Percentiles rank a stretch among this genome's conserved stretches.
phyloP scores from a whole-genome alignment of 2,329 filamentous ascomycete genomes.

The Annulohypoxylon truncatum region DNA sequence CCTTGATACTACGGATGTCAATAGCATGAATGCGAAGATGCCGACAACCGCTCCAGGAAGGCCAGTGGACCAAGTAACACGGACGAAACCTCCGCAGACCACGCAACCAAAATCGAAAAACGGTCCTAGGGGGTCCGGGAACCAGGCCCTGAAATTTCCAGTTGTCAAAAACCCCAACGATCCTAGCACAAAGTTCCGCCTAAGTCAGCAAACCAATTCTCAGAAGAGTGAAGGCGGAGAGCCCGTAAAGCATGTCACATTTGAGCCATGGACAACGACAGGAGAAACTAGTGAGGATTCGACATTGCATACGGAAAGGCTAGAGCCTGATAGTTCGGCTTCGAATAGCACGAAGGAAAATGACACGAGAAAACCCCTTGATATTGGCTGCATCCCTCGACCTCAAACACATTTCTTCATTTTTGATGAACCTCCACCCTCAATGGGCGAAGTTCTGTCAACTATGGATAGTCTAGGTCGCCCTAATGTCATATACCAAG shows the following conservation, averaged over 20 bases:
- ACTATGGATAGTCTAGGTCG: conserved; percentile 69
- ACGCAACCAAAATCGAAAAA: conserved; percentile 34
- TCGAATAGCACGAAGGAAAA: conserved; percentile 29
- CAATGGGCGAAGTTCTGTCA: conserved; percentile 58
- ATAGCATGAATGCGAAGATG: conserved; percentile 7
- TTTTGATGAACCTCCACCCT: conserved; percentile 51
- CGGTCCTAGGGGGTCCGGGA: conserved; percentile 56
- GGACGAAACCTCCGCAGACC: conserved; percentile 40
- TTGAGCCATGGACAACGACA: conserved; percentile 43
- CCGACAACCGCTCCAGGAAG: not conserved
- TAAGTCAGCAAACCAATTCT: conserved; percentile 73
- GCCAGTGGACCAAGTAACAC: conserved; percentile 9
- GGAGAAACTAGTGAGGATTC: conserved; percentile 16
- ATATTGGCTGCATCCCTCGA: conserved; percentile 45
- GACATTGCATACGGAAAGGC: conserved; percentile 29
- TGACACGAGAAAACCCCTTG: conserved; percentile 19
- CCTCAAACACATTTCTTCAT: conserved; percentile 47
- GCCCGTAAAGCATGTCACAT: conserved; percentile 52
- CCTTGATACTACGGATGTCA: conserved; percentile 14
- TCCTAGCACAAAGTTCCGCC: conserved; percentile 68
- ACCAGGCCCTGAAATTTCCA: conserved; percentile 69
- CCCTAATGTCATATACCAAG: conserved; percentile 81
- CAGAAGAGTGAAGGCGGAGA: conserved; percentile 59
- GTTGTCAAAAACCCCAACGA: conserved; percentile 82
- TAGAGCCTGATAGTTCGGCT: conserved; percentile 35